Base-by-base conservation (phyloP, 1,284 basidiomycete genomes). In the Malassezia pachydermatis region DNA sequence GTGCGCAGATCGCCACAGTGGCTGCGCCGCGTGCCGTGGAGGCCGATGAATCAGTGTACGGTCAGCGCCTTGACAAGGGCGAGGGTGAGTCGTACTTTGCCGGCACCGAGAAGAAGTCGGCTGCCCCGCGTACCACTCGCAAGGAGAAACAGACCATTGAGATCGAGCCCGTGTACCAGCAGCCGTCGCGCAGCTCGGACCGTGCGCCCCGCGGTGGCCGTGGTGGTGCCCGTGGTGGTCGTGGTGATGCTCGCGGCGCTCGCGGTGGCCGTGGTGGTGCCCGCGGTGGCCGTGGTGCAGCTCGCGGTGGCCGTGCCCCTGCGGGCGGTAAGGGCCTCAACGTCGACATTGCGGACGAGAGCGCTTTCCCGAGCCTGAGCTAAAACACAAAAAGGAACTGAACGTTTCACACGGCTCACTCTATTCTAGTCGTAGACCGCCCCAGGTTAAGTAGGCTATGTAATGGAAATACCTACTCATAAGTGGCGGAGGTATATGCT, bases 321-420 rank as follows among this genome's bases (percentile, higher is more conserved):
- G 5, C 62, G 55, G 45, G 75, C 75, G 57, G 84, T 78, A 57
- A 78, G 77, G 30, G 80, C 73, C 59, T 80, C 78, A 56, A 78
- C 73, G 41, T 79, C 76, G 51, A 84, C 64, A 60, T 71, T 33
- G 51, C 56, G 40, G 68, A 71, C 59, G 46, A 63, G 54, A 55
- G 57, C 42, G 68, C 68, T 30, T 71, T 71, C 67, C 68, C 68
- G 38, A 36, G 42, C 34, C 34, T 36, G 34, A 36, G 33, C 33
- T 36, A 44, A 35, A 36, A 9, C 14, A 36, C 9, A 36, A 36
- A 36, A 36, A 36, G 9, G 34, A 36, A 9, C 16, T 9, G 8
- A 19, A 10, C 19, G 34, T n/a, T n/a, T n/a, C n/a, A n/a, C n/a
- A n/a, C n/a, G n/a, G n/a, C n/a, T n/a, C n/a, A n/a, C n/a, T n/a